phyloP scores from a whole-genome alignment of 257 asterid species.

The Sherardia arvensis region DNA sequence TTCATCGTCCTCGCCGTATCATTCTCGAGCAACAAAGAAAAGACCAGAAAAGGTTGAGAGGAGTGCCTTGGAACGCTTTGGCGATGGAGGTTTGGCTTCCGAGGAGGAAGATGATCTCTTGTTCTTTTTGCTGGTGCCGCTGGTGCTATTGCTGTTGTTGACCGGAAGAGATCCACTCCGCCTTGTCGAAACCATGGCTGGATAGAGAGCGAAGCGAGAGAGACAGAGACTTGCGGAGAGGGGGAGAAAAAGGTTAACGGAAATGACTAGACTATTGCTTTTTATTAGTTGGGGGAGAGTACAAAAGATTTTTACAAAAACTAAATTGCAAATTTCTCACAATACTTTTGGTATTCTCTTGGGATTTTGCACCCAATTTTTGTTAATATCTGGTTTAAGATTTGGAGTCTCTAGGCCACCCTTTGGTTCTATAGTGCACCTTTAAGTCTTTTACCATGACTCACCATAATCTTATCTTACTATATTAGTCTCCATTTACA shows the following conservation, averaged over 20 bases:
- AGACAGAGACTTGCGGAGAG: slow-evolving; percentile 7
- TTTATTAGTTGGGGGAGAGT: background rate
- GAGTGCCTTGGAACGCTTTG: slow-evolving; percentile 71
- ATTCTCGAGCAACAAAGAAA: background rate
- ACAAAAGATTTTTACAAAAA: no score
- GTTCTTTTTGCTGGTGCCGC: slow-evolving; percentile 8
- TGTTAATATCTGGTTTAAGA: no score
- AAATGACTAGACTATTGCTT: background rate
- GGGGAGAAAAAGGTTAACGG: background rate
- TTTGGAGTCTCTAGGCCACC: no score
- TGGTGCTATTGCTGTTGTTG: slow-evolving; percentile 23
- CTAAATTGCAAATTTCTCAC: background rate
- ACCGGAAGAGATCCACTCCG: slow-evolving; percentile 92
- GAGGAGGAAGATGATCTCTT: slow-evolving; percentile 71
- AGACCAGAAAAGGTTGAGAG: background rate
- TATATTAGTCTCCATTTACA: no score
- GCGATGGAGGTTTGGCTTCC: slow-evolving; percentile 57
- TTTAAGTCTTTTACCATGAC: no score
- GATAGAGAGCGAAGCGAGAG: slow-evolving; percentile 11
- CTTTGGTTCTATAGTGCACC: no score
- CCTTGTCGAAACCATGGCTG: slow-evolving; percentile 78
- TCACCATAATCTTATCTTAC: no score
- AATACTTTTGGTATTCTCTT: background rate
- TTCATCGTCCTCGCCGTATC: background rate
- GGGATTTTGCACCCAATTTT: no score